Base-by-base conservation (phyloP, 345 rosid genomes). In the Brassica cretica region DNA sequence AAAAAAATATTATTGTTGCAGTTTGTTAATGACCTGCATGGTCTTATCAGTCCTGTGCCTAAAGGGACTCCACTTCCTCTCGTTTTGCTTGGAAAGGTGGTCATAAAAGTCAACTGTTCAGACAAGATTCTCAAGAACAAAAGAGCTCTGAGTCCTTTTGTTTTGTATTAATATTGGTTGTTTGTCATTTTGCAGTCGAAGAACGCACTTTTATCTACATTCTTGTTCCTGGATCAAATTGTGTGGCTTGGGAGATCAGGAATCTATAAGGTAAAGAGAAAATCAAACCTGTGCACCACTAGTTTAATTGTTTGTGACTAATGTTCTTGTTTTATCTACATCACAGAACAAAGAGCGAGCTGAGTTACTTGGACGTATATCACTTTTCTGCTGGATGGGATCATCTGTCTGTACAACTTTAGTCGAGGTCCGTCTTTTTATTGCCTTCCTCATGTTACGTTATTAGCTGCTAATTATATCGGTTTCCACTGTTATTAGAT, bases 371-470 rank as follows among this genome's bases (percentile, higher is more conserved):
- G 97, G 98, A 7, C 88, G 97, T n/a, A 87, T 96, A 66, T 96
- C 99, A n/a, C 93, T 96, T 61, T 93, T 81, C 87, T 91, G 98
- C 72, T 93, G 98, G 98, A 82, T 96, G 96, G 96, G 99, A 79
- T 91, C 99, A 30, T 93, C 97, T 25, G 74, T 90, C 14, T 96
- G 97, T 76, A 68, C 86, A 75, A 85, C 96, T 74, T 84, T 91
- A 85, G 95, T 96, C 55, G 99, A 93, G 99, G 99, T 96, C 73
- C 4, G 88, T 82, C n/a, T 55, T 74, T 68, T 64, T 75, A 29
- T 70, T 73, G 29, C 5, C n/a, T 64, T 71, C 24, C 27, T 51
- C 14, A 25, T 64, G 0, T 66, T 6, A 14, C 21, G 14, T 14
- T 5, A 1, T 41, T 10, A 0, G 11, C 39, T 1, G 18, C 68